Conservation (phyloP, 768 basidiomycete species). For the Lentinus tigrinus region DNA sequence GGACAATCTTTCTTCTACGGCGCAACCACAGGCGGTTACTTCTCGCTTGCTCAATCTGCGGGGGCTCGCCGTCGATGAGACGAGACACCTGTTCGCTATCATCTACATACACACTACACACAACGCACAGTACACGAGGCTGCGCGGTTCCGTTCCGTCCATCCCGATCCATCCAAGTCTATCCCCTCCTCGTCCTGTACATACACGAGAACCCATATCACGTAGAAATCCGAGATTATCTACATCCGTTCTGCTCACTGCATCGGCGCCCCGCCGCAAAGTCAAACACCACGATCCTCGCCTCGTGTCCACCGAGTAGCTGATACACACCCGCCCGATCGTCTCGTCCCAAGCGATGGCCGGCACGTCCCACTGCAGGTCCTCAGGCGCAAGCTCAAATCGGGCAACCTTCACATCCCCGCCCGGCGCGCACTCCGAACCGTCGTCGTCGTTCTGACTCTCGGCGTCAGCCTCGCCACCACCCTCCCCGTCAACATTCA, state of each 20-base stretch:
- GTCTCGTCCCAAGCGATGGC: conserved; percentile 66
- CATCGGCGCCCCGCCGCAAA: conserved; percentile 4
- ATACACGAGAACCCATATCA: too few relatives aligned
- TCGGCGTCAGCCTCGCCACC: background rate
- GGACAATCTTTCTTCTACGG: background rate
- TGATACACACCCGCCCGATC: conserved; percentile 58
- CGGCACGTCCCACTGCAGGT: conserved; percentile 31
- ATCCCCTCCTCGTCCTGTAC: too few relatives aligned
- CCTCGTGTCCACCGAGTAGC: conserved; percentile 24
- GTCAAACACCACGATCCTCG: conserved; percentile 7
- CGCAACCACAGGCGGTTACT: background rate
- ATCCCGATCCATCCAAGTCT: too few relatives aligned
- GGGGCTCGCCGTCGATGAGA: background rate
- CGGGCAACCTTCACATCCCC: background rate
- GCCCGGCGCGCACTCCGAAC: background rate
- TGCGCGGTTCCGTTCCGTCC: too few relatives aligned
- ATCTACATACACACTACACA: background rate
- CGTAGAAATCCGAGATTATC: background rate
- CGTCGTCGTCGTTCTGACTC: background rate
- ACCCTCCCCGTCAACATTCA: background rate
- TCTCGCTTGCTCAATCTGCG: background rate
- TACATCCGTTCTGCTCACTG: background rate
- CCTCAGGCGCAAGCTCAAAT: conserved; percentile 3
- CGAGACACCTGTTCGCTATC: background rate
- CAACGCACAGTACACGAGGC: too few relatives aligned